Conservation (phyloP, 1,284 basidiomycete species). For the Rhodotorula sp. region DNA sequence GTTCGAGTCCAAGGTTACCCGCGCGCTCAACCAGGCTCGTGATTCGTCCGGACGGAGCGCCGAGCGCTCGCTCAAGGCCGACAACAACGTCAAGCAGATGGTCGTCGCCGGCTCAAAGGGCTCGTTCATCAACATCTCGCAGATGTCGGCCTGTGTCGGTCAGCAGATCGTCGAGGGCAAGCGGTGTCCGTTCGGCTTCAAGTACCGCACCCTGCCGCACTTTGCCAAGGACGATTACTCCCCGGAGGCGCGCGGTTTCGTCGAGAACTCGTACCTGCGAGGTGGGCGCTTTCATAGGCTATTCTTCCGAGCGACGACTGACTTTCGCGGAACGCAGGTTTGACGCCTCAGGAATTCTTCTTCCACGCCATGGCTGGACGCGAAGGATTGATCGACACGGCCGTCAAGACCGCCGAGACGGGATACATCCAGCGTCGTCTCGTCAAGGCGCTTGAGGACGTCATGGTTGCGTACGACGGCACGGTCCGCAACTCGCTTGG, state of each 20-base stretch:
- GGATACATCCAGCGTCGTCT: constrained; percentile 98
- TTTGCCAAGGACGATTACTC: constrained; percentile 99
- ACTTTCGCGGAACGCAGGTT: constrained; percentile 16
- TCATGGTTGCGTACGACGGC: constrained; percentile 96
- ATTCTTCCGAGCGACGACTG: not conserved
- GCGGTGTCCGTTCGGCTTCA: constrained; percentile 97
- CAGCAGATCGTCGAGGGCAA: constrained; percentile 98
- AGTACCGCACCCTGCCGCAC: constrained; percentile 91
- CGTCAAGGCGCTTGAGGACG: constrained; percentile 96
- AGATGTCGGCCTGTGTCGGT: constrained; percentile 99
- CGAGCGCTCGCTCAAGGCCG: constrained; percentile 92
- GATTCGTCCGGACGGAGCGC: constrained; percentile 93
- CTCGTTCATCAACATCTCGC: constrained; percentile 91
- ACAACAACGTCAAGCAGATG: constrained; percentile 99
- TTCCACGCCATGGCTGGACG: constrained; percentile 99
- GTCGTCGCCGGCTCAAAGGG: constrained; percentile 94
- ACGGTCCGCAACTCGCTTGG: constrained; percentile 96
- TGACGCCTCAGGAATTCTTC: constrained; percentile 99
- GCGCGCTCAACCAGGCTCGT: constrained; percentile 90
- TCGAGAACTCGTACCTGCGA: constrained; percentile 98
- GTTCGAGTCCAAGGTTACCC: constrained; percentile 81
- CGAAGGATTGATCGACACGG: constrained; percentile 98
- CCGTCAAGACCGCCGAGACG: constrained; percentile 99
- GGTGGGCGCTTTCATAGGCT: constrained; percentile 52
- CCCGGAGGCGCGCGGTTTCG: constrained; percentile 96